Base-by-base conservation (phyloP, 331 rosid genomes). In the Pyracantha coccinea region DNA sequence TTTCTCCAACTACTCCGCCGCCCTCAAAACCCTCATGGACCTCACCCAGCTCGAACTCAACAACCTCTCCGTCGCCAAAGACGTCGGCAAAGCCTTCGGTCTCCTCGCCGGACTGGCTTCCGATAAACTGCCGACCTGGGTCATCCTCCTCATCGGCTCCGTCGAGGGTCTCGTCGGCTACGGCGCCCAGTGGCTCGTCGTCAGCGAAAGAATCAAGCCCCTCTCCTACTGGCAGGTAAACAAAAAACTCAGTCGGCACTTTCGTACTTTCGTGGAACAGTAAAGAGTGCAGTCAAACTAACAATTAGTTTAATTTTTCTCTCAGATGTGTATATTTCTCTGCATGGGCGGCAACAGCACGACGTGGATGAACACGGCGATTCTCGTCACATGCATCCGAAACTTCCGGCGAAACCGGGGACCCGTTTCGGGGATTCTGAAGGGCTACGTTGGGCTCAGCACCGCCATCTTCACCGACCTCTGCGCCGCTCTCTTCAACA, bases 361-460 rank as follows among this genome's bases (percentile, higher is more conserved):
- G 0, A 94, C 99, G 1, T 94, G 99, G 98, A 93, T 93, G 98
- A 93, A 93, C 95, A 93, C 98, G 69, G 98, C 98, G 13, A 87
- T 92, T 24, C 68, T 93, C 27, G 98, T 93, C 1, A 93, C 98
- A 0, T 90, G 89, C 72, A 90, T 92, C 12, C 73, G 98, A 1
- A 92, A 92, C 79, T 92, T 92, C 74, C 86, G 91, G 9, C 73
- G 68, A 17, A 92, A 92, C 85, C 74, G 98, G 41, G 98, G 98
- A 2, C 98, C 98, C 0, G 98, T 91, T 59, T 85, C 98, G 3
- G 98, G 98, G 16, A 92, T 94, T 50, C 80, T 94, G 6, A 94
- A 94, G 16, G 98, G 97, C 4, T 94, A 86, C 74, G 91, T 94
- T 2, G 97, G 98, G 0, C 83, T 94, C 4, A 94, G 98, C 88